Conservation (phyloP, 1,284 basidiomycete genomes). For the Heterobasidion parviporum region DNA sequence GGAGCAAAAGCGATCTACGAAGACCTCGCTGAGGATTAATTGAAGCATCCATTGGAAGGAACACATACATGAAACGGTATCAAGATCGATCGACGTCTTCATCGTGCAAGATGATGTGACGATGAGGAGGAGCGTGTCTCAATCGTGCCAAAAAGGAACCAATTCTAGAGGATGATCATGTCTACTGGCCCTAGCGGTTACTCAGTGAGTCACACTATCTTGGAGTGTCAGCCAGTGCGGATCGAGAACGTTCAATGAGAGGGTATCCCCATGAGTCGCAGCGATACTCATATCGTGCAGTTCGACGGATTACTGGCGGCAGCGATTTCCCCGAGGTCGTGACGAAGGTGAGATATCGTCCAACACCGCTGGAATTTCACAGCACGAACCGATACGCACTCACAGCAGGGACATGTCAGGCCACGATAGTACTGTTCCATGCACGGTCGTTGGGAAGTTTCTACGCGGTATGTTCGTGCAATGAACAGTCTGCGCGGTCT, state of each 20-base stretch:
- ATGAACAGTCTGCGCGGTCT: too few relatives aligned
- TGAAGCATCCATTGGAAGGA: constrained; percentile 4
- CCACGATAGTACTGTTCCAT: too few relatives aligned
- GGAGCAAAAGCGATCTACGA: constrained; percentile 89
- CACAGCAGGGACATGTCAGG: too few relatives aligned
- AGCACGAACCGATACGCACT: too few relatives aligned
- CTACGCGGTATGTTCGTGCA: too few relatives aligned
- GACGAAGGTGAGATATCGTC: too few relatives aligned
- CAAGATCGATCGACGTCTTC: constrained; percentile 98
- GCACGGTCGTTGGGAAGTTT: too few relatives aligned
- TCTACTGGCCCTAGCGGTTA: constrained; percentile 52
- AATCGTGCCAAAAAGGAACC: constrained; percentile 93
- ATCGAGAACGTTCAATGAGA: constrained; percentile 58
- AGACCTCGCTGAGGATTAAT: constrained; percentile 8
- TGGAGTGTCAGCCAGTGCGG: constrained; percentile 97
- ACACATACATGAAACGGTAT: constrained; percentile 85
- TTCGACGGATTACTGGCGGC: too few relatives aligned
- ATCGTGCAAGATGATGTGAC: constrained; percentile 99
- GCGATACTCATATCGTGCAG: too few relatives aligned
- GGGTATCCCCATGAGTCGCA: too few relatives aligned
- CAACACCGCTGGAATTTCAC: too few relatives aligned
- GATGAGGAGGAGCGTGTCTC: constrained; percentile 79
- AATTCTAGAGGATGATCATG: constrained; percentile 87
- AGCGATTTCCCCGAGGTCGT: too few relatives aligned
- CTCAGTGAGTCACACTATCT: constrained; percentile 92